Base-by-base conservation (phyloP, 2,329 filamentous ascomycete species). In the Trichoderma pleuroti region DNA sequence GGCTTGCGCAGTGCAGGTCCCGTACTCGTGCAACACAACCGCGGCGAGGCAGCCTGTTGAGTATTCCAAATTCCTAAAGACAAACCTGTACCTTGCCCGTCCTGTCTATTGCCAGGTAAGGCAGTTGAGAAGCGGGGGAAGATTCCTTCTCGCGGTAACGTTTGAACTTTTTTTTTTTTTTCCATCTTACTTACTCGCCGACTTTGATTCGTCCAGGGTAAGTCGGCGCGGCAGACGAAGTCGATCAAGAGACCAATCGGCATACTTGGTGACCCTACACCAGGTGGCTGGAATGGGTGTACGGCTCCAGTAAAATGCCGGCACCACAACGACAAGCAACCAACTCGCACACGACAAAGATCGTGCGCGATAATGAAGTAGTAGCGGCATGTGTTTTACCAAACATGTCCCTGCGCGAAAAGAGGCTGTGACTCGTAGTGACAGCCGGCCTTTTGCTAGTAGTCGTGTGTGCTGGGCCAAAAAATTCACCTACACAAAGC, bases 201-300 rank as follows among this genome's bases (percentile, higher is more conserved):
- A 30, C 14, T 49, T 30, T 42, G 26, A 59, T 68, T 34, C 30
- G 21, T 68, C 42, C 24, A 68, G 66, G 57, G 54, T 68, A 61
- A 60, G 57, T 61, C 28, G 61, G 52, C 39, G 52, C 63, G 54
- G 62, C 32, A 32, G 28, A 54, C 36, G 39, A 65, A n/a, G 24
- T 9, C 21, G 14, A 24, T 4, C 3, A 28, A 21, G 30, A 64
- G 39, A 46, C 62, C 69, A 70, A 70, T 70, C 69, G 69, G 69
- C 62, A 70, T 34, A 16, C 39, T 70, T 66, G 54, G 28, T 57
- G 36, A 49, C 68, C 60, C 68, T 70, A 70, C 69, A 67, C 49
- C 56, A 30, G 32, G 28, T 11, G 11, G 10, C 24, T 26, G 26
- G 36, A 21, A 26, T 63, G 63, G 63, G 32, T 66, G 63, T 42